A percentile compares a stretch with the other conserved stretches of the same genome.
These are phyloP conservation scores for Tuber umbilicatum DNA, from an alignment of 495 filamentous ascomycete species.

Conservation along the genomic window DNA sequence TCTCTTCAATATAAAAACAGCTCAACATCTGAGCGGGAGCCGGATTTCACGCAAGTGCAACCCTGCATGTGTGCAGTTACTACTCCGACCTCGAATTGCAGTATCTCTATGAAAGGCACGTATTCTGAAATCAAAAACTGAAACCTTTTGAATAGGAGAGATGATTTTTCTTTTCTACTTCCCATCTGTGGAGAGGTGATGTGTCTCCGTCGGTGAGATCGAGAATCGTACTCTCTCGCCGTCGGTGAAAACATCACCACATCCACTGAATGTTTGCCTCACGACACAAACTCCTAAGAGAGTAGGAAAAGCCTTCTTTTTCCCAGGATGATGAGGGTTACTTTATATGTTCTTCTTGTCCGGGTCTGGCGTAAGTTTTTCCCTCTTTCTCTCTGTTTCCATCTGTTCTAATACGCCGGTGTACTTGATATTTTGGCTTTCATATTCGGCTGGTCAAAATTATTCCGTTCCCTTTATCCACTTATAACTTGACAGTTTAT, in stretches of 20 bases:
- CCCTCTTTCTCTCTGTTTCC: neutral
- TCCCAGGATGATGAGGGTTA: neutral
- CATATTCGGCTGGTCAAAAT: neutral
- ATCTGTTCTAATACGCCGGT: neutral
- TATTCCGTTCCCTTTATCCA: neutral
- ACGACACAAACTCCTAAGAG: neutral
- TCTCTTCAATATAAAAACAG: neutral
- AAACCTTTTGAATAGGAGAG: neutral
- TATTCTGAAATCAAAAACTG: neutral
- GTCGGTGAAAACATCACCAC: neutral
- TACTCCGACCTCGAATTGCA: neutral
- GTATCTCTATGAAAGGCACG: neutral
- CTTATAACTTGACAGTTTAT: neutral
- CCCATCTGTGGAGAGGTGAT: neutral
- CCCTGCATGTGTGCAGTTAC: neutral
- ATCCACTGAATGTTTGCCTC: slow-evolving; percentile 1
- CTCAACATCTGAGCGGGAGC: neutral
- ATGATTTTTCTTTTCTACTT: neutral
- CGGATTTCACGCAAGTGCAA: neutral
- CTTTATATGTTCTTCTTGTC: neutral
- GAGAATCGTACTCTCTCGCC: neutral
- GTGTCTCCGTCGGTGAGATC: neutral
- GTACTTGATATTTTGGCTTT: neutral
- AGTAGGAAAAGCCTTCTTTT: neutral
- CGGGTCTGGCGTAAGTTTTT: neutral